Evolutionary conservation across 2,329 filamentous ascomycete genomes (phyloP), one percentile per base, ranked within the genome.

Genomic region (Beauveria scarabaeidicola): DNA sequence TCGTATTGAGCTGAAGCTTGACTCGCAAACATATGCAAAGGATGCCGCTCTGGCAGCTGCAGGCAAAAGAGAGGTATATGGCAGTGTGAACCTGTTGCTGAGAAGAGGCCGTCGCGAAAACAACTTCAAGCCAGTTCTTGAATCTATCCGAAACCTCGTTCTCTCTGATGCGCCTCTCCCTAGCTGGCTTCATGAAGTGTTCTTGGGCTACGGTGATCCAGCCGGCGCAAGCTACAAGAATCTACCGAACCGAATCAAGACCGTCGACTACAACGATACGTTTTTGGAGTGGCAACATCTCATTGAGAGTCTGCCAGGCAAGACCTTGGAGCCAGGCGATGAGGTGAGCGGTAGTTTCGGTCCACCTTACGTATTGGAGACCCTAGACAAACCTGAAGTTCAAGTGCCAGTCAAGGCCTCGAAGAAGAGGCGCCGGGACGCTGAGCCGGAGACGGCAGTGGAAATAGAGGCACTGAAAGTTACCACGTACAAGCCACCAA

Each of bases 241-340:
- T 54, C 76, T 99, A 17, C 76, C 89, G 1, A 94, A 91, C 70
- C 83, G 86, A 61, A 79, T 96, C 63, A 85, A 85, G 67, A 89
- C 83, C 59, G 78, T 99, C 57, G 91, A 99, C 71, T 97, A 91
- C 70, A 83, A 91, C 59, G 95, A 99, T 70, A 97, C 94, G 0
- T 97, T 99, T 70, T 74, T 97, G 61, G 86, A 97, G 74, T 97
- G 93, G 92, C 86, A 95, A 66, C 95, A 99, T 77, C 79, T 99
- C 40, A 81, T 93, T 47, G 90, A 94, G 72, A 94, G 90, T 69
- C 81, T 96, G 62, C 90, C 91, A n/a, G 91, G 90, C 23, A 93
- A 89, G 75, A 89, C 83, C 3, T 82, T 97, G 60, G 90, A 96
- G 69, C 88, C 91, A 40, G 84, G 86, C 38, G 86, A 88, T 47